Conservation (phyloP, 768 basidiomycete species). For the Pleurotus giganteus region DNA sequence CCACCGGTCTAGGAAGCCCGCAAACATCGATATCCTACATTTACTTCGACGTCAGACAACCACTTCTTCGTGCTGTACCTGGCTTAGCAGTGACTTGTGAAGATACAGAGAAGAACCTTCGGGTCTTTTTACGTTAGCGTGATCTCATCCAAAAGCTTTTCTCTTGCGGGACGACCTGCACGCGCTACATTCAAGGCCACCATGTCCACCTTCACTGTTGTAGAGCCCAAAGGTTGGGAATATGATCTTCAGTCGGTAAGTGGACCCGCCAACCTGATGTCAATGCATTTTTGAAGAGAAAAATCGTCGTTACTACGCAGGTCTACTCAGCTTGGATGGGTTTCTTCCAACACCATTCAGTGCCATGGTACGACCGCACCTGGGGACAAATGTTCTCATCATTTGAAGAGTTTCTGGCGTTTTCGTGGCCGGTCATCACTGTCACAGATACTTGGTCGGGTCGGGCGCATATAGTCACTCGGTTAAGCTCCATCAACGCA, state of each 20-base stretch:
- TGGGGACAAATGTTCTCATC: constrained; percentile 80
- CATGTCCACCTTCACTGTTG: constrained; percentile 71
- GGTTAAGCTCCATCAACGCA: constrained; percentile 63
- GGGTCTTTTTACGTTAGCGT: background rate
- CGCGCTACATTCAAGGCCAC: background rate
- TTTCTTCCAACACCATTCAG: constrained; percentile 66
- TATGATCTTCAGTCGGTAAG: constrained; percentile 77
- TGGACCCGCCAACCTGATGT: constrained; percentile 11
- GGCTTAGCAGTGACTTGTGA: background rate
- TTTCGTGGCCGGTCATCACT: constrained; percentile 81
- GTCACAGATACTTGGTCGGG: constrained; percentile 74
- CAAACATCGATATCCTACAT: too few species aligned
- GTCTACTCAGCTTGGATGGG: constrained; percentile 78
- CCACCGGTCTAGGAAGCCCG: background rate
- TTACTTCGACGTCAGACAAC: too few species aligned
- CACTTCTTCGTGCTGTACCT: too few species aligned
- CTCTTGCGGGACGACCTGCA: background rate
- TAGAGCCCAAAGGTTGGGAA: constrained; percentile 77
- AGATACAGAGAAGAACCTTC: background rate
- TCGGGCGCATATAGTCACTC: constrained; percentile 77
- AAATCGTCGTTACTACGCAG: constrained; percentile 20
- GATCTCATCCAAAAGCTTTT: background rate
- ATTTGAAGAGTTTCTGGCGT: constrained; percentile 76
- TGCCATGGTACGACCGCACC: constrained; percentile 77
- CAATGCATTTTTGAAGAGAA: too few species aligned